Evolutionary conservation across 176 grass and related monocot species (phyloP).

Genomic region (Musa schizocarpa): DNA sequence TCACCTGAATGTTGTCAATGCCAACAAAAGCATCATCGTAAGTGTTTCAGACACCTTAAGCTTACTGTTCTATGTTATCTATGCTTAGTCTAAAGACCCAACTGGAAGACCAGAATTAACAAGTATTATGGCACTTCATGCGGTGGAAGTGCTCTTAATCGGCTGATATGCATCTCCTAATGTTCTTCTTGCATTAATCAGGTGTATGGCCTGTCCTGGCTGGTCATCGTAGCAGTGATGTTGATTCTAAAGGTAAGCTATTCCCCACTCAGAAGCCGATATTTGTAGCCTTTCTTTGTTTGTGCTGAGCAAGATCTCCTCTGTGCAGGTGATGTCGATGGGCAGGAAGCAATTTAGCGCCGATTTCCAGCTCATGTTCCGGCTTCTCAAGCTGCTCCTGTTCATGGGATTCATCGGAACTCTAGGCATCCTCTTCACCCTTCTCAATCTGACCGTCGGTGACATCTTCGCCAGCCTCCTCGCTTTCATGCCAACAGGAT

Average conservation of each 20-base stretch:
- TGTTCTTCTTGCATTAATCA: constrained; percentile 8
- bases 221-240: constrained; percentile 42
- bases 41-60: constrained; percentile 5
- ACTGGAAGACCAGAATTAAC: no score
- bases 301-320: constrained; percentile 1
- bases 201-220: constrained; percentile 61
- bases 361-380: constrained; percentile 18
- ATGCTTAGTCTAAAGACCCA: not conserved
- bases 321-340: constrained; percentile 28
- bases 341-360: constrained; percentile 11
- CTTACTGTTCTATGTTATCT: constrained; percentile 10
- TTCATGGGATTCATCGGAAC: constrained; percentile 10
- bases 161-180: not conserved
- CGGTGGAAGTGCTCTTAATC: no score
- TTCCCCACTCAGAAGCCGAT: not conserved
- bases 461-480: constrained; percentile 40
- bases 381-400: constrained; percentile 5
- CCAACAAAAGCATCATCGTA: constrained; percentile 49
- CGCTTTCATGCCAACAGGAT: constrained; percentile 64
- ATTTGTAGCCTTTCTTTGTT: not conserved
- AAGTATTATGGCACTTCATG: not conserved
- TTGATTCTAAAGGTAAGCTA: constrained; percentile 44
- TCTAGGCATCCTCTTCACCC: constrained; percentile 1
- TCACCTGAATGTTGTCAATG: constrained; percentile 48
- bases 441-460: constrained; percentile 2